A percentile compares a stretch with the other conserved stretches of the same genome.
These are phyloP conservation scores for Artemisia argyi DNA, from an alignment of 129 eudicot species.

Conservation along the genomic window DNA sequence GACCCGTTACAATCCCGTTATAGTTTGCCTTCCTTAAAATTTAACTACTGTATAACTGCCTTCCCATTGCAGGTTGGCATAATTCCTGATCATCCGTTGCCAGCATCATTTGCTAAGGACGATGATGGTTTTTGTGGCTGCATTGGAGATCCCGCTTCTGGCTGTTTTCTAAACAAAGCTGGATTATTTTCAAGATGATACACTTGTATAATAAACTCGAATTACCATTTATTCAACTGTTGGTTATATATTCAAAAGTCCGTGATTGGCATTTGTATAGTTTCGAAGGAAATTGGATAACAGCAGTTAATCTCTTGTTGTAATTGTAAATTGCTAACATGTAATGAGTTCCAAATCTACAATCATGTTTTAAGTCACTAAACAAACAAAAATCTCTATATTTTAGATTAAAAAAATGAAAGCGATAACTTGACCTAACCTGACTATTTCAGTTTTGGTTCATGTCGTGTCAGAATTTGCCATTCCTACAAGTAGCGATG, in stretches of 20 bases:
- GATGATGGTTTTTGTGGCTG: conserved; percentile 84
- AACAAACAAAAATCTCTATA: too few relatives aligned
- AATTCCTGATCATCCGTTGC: conserved; percentile 88
- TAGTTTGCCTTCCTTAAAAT: background rate
- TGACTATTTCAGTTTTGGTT: too few relatives aligned
- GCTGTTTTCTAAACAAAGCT: conserved; percentile 61
- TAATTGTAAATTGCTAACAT: too few relatives aligned
- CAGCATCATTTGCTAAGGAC: conserved; percentile 85
- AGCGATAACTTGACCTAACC: too few relatives aligned
- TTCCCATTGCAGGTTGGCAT: conserved; percentile 65
- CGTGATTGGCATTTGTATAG: background rate
- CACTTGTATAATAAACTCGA: background rate
- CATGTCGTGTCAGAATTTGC: too few relatives aligned
- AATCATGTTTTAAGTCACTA: too few relatives aligned
- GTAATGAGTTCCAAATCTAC: too few relatives aligned
- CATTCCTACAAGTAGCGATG: too few relatives aligned
- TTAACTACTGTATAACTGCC: background rate
- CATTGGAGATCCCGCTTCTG: conserved; percentile 73
- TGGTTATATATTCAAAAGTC: background rate
- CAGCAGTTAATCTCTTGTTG: too few relatives aligned
- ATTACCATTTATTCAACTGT: background rate
- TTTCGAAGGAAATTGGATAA: background rate
- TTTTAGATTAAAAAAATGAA: too few relatives aligned
- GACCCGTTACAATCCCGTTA: background rate
- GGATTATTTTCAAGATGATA: conserved; percentile 72